Evolutionary conservation across 2,329 filamentous ascomycete species (phyloP).

Genomic region (Monosporascus sp.): DNA sequence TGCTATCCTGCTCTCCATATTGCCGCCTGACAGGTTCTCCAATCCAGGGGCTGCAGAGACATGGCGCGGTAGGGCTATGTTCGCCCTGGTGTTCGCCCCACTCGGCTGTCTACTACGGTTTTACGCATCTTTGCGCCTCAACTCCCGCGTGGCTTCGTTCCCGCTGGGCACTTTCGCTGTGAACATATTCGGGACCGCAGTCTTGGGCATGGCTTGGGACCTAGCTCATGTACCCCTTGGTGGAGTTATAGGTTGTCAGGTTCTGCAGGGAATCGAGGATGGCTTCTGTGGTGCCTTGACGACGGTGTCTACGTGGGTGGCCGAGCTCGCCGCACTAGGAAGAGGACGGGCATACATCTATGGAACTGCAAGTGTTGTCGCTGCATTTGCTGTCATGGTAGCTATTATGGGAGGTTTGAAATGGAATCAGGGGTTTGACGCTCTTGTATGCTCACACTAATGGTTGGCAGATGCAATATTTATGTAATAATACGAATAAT

Average conservation of each 20-base stretch:
- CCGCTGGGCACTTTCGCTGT: slow-evolving; percentile 81
- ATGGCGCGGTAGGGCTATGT: slow-evolving; percentile 73
- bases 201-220: slow-evolving; percentile 74
- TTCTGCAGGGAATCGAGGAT: slow-evolving; percentile 61
- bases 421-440: slow-evolving; percentile 58
- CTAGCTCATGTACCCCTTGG: slow-evolving; percentile 60
- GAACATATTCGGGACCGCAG: slow-evolving; percentile 70
- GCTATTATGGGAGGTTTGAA: slow-evolving; percentile 68
- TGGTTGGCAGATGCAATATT: no score
- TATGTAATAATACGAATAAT: no score
- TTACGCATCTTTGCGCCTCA: slow-evolving; percentile 67
- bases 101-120: slow-evolving; percentile 71
- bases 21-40: slow-evolving; percentile 54
- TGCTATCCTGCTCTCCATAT: slow-evolving; percentile 64
- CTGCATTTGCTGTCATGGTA: slow-evolving; percentile 55
- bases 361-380: slow-evolving; percentile 53
- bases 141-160: slow-evolving; percentile 60
- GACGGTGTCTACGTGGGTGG: slow-evolving; percentile 62
- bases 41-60: slow-evolving; percentile 38
- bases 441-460: slow-evolving; percentile 28
- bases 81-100: slow-evolving; percentile 78
- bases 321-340: slow-evolving; percentile 50
- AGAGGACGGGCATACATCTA: slow-evolving; percentile 59
- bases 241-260: slow-evolving; percentile 58
- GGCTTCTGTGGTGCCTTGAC: slow-evolving; percentile 64